A percentile compares a stretch with the other conserved stretches of the same genome.
Conservation (phyloP, 306 rosid genomes). For the Corylus avellana region DNA sequence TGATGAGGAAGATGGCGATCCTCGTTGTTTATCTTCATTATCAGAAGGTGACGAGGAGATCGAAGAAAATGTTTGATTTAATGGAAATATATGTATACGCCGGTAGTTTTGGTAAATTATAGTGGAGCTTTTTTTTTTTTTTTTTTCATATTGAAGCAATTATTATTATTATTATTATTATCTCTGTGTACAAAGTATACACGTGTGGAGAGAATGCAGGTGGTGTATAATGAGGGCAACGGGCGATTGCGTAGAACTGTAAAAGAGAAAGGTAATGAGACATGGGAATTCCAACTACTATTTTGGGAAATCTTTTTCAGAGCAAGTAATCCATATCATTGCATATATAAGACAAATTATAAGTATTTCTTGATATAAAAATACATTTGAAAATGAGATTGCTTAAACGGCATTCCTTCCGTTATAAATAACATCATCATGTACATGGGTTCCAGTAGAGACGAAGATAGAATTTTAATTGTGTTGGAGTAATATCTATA, state of each 20-base stretch:
- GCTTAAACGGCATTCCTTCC: conserved; percentile 61
- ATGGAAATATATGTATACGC: conserved; percentile 24
- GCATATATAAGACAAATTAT: conserved; percentile 31
- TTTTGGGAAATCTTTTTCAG: conserved; percentile 20
- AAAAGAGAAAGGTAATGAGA: conserved; percentile 12
- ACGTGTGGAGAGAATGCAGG: conserved; percentile 18
- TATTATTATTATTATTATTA: conserved; percentile 5
- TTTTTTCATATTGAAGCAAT: conserved; percentile 2
- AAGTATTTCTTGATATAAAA: conserved; percentile 1
- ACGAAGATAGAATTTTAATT: conserved; percentile 21
- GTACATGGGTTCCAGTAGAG: conserved; percentile 2
- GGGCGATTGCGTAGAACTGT: conserved; percentile 22
- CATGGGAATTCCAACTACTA: conserved; percentile 13
- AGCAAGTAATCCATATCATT: conserved; percentile 21
- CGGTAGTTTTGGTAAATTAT: conserved; percentile 8
- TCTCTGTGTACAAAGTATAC: conserved; percentile 7
- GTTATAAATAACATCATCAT: conserved; percentile 23
- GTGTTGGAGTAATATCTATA: conserved; percentile 6
- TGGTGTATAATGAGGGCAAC: conserved; percentile 5
- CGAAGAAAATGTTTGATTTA: conserved; percentile 23
- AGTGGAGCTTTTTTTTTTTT: not conserved
- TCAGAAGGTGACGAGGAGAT: conserved; percentile 46
- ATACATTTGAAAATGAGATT: conserved; percentile 20
- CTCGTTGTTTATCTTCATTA: conserved; percentile 47
- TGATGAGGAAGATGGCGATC: conserved; percentile 30